Conservation (phyloP, 73 alveolate species). For the Diophrys appendiculata region DNA sequence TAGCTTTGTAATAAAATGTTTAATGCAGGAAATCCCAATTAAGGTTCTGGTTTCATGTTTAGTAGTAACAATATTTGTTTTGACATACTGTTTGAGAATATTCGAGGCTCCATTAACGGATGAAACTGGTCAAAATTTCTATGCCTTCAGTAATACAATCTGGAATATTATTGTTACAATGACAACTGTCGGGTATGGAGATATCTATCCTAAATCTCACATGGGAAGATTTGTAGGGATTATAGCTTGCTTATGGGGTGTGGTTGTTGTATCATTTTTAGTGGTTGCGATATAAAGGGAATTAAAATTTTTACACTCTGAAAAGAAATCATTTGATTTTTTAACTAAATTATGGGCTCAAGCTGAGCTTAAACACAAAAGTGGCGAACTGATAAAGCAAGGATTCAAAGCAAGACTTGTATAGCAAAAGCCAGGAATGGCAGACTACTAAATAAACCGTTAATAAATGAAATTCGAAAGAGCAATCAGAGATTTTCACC, state of each 20-base stretch:
- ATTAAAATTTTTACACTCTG: neutral
- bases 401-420: neutral
- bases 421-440: no score
- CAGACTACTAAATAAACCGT: no score
- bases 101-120: slow-evolving; percentile 48
- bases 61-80: neutral
- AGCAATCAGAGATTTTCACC: neutral
- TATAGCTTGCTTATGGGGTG: slow-evolving; percentile 63
- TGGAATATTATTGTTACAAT: slow-evolving; percentile 64
- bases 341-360: neutral
- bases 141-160: slow-evolving; percentile 48
- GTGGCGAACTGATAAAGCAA: neutral
- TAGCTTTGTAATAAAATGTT: neutral
- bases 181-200: slow-evolving; percentile 77
- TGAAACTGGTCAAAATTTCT: slow-evolving; percentile 44
- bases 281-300: slow-evolving; percentile 32
- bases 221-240: slow-evolving; percentile 54
- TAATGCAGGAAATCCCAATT: neutral
- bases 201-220: slow-evolving; percentile 53
- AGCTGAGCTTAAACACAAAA: neutral
- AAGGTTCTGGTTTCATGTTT: neutral
- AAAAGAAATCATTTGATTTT: neutral
- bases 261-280: slow-evolving; percentile 38
- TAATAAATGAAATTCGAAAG: neutral
- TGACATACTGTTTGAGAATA: slow-evolving; percentile 50